Percentiles rank a stretch among this genome's conserved stretches.
Evolutionary conservation across 352 stramenopile genomes (phyloP).

Genomic region (Globisporangium mamillatum): DNA sequence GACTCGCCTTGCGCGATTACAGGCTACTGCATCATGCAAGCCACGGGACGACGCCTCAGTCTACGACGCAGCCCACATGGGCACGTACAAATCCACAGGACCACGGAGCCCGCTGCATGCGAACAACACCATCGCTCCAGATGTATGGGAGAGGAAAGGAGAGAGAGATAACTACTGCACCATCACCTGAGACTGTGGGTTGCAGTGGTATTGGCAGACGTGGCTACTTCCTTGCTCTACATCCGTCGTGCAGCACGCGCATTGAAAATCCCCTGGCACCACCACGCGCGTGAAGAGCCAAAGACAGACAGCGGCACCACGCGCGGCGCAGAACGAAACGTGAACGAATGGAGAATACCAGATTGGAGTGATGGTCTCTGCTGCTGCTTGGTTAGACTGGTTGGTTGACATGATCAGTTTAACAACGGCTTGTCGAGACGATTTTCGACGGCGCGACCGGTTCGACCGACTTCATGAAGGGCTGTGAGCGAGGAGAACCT

Average conservation of each 20-base stretch:
- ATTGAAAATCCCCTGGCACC: neutral
- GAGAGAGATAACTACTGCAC: neutral
- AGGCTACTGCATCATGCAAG: no score
- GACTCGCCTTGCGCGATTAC: no score
- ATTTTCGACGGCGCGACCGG: neutral
- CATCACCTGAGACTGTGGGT: neutral
- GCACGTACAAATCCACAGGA: no score
- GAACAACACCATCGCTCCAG: neutral
- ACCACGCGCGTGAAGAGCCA: neutral
- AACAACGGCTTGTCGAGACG: neutral
- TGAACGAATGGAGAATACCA: neutral
- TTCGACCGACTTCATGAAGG: neutral
- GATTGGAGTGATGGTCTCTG: neutral
- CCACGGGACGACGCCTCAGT: neutral
- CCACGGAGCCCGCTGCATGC: neutral
- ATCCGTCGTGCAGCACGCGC: neutral
- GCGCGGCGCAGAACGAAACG: neutral
- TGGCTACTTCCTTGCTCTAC: neutral
- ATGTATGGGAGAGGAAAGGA: neutral
- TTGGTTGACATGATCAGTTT: neutral
- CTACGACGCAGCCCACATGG: neutral
- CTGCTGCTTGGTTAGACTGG: neutral
- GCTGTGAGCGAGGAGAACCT: neutral
- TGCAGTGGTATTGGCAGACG: neutral
- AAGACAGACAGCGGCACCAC: neutral